Conservation (phyloP, 306 rosid genomes). For the Purshia tridentata region DNA sequence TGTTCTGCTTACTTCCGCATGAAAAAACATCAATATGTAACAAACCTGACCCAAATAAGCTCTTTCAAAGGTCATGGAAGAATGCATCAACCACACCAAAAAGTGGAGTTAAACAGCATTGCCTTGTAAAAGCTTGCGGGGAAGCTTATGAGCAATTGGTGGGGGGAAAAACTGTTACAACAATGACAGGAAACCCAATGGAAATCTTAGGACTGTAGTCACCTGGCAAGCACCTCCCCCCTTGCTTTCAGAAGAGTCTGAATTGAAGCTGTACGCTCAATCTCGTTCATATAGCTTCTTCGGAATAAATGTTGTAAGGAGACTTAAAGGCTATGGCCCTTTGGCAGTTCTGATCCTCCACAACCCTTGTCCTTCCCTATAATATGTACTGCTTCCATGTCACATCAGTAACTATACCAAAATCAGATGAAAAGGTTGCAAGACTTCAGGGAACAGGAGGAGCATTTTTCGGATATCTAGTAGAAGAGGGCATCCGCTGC, state of each 20-base stretch:
- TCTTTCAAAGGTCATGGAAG: constrained; percentile 31
- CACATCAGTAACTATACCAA: constrained; percentile 37
- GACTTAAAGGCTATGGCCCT: constrained; percentile 28
- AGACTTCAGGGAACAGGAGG: constrained; percentile 76
- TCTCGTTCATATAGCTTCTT: constrained; percentile 30
- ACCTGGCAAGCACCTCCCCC: constrained; percentile 26
- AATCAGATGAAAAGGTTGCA: constrained; percentile 29
- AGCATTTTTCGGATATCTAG: constrained; percentile 80
- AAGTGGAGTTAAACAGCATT: constrained; percentile 20
- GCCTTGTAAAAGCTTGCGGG: constrained; percentile 28
- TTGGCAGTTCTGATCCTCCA: constrained; percentile 33
- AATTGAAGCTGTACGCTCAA: constrained; percentile 23
- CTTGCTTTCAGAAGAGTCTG: constrained; percentile 26
- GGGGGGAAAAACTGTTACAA: not conserved
- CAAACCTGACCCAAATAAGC: constrained; percentile 36
- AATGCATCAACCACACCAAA: constrained; percentile 20
- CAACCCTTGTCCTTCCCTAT: constrained; percentile 29
- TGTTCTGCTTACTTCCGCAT: constrained; percentile 26
- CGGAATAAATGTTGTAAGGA: constrained; percentile 12
- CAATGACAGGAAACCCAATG: constrained; percentile 34
- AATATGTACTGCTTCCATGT: constrained; percentile 45
- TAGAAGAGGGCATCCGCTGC: constrained; percentile 70
- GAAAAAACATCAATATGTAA: constrained; percentile 25
- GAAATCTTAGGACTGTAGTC: constrained; percentile 23
- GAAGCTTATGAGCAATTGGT: constrained; percentile 17